Evolutionary conservation across 2,329 filamentous ascomycete genomes (phyloP).

Genomic region (Ascochyta lentis): DNA sequence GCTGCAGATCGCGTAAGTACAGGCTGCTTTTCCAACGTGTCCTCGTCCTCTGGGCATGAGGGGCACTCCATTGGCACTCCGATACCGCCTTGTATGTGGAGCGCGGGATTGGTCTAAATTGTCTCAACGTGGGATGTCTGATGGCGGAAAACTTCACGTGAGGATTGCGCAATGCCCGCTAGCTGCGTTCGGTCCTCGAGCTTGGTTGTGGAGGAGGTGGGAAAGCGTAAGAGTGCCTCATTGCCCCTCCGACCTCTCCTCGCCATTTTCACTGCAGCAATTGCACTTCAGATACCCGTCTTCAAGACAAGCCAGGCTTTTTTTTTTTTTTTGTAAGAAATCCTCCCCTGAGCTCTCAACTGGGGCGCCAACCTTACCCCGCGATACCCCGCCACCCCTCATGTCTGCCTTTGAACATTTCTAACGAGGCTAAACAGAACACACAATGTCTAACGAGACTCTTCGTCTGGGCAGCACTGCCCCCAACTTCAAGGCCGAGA

Average conservation of each 20-base stretch:
- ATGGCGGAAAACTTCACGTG: conserved; percentile 40
- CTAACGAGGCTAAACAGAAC: conserved; percentile 26
- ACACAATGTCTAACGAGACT: conserved; percentile 47
- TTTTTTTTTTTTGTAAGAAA: conserved; percentile 6
- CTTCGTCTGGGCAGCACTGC: conserved; percentile 71
- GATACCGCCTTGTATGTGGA: conserved; percentile 26
- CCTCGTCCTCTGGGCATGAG: conserved; percentile 11
- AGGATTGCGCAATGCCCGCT: conserved; percentile 47
- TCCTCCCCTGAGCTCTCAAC: background rate
- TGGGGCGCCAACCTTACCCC: conserved; percentile 14
- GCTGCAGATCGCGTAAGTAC: conserved; percentile 6
- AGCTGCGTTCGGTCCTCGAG: conserved; percentile 30
- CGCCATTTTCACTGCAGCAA: conserved; percentile 9
- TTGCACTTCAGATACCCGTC: conserved; percentile 20
- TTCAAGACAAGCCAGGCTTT: conserved; percentile 5
- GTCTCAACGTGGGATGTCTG: conserved; percentile 20
- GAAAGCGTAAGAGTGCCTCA: conserved; percentile 31
- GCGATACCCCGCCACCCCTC: conserved; percentile 40
- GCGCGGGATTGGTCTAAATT: conserved; percentile 29
- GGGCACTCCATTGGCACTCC: conserved; percentile 24
- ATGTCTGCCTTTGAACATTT: conserved; percentile 33
- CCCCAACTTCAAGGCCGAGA: conserved; percentile 73
- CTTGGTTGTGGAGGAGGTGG: conserved; percentile 26
- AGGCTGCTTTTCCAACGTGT: conserved; percentile 4
- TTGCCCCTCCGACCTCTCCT: conserved; percentile 21